Evolutionary conservation across 2,329 filamentous ascomycete species (phyloP).

Genomic region (Arthroderma uncinatum): DNA sequence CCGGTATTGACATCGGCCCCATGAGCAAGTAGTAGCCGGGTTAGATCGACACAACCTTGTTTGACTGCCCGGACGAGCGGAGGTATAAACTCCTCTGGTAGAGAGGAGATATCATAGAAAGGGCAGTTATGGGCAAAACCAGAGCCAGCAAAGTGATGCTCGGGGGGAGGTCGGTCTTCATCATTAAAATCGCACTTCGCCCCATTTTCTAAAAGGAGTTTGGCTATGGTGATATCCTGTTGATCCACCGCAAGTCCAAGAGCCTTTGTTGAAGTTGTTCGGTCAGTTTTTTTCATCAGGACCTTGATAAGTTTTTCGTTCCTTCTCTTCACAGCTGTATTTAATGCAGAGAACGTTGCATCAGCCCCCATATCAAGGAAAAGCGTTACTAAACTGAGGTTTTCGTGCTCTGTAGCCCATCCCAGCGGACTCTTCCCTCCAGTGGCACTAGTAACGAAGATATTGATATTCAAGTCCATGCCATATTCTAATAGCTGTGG

Average conservation of each 20-base stretch:
- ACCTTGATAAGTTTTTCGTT: slow-evolving; percentile 13
- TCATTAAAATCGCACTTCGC: slow-evolving; percentile 17
- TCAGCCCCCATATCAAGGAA: slow-evolving; percentile 14
- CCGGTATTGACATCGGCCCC: slow-evolving; percentile 14
- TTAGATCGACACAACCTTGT: slow-evolving; percentile 12
- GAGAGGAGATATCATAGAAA: neutral
- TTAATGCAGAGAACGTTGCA: slow-evolving; percentile 11
- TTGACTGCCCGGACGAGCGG: slow-evolving; percentile 12
- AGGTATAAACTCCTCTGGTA: slow-evolving; percentile 10
- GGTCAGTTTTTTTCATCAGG: slow-evolving; percentile 13
- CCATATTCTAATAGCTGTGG: slow-evolving; percentile 12
- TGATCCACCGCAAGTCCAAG: slow-evolving; percentile 13
- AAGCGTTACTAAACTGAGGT: slow-evolving; percentile 12
- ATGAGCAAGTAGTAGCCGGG: slow-evolving; percentile 14
- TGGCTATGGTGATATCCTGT: slow-evolving; percentile 14
- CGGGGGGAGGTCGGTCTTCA: slow-evolving; percentile 14
- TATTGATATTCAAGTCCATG: slow-evolving; percentile 10
- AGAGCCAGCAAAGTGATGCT: neutral
- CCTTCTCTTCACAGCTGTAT: slow-evolving; percentile 14
- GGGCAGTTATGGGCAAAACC: neutral
- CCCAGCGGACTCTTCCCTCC: slow-evolving; percentile 10
- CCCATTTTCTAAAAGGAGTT: slow-evolving; percentile 14
- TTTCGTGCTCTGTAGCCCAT: slow-evolving; percentile 14
- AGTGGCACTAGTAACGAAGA: neutral
- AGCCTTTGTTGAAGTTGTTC: slow-evolving; percentile 13